Evolutionary conservation across 2,329 filamentous ascomycete species (phyloP).

Genomic region (Intubia oerlemansii): DNA sequence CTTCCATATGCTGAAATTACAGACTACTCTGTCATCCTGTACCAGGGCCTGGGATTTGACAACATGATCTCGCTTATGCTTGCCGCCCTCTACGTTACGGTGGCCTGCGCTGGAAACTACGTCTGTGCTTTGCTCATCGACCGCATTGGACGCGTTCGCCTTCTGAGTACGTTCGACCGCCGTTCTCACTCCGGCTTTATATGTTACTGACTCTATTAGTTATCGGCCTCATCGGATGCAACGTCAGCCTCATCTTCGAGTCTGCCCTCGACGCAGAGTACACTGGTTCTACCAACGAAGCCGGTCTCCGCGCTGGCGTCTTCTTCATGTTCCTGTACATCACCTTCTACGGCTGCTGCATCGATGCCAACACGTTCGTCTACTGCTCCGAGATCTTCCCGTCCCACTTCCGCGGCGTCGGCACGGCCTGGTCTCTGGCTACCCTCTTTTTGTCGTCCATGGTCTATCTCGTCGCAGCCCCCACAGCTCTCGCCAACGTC

Average conservation of each 20-base stretch:
- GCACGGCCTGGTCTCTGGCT: constrained; percentile 1
- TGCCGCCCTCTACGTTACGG: constrained; percentile 1
- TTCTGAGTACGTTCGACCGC: constrained; percentile 1
- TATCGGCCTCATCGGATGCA: constrained; percentile 1
- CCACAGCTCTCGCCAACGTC: constrained; percentile 14
- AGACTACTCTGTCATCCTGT: constrained; percentile 1
- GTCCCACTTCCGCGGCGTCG: constrained; percentile 2
- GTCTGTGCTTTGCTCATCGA: too few species aligned
- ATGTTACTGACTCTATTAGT: background rate
- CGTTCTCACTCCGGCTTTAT: background rate
- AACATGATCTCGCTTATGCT: constrained; percentile 1
- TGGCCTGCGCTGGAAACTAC: too few species aligned
- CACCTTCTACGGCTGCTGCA: constrained; percentile 3
- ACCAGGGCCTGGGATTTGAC: constrained; percentile 1
- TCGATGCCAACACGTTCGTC: constrained; percentile 2
- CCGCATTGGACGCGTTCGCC: too few species aligned
- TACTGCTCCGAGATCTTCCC: constrained; percentile 5
- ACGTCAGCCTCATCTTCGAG: background rate
- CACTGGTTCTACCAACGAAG: constrained; percentile 1
- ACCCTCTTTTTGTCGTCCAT: constrained; percentile 1
- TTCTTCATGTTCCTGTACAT: constrained; percentile 3
- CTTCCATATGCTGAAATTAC: too few species aligned
- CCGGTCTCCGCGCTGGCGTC: constrained; percentile 1
- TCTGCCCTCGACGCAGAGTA: constrained; percentile 1
- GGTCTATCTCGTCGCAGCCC: constrained; percentile 4